A percentile compares a stretch with the other conserved stretches of the same genome.
Evolutionary conservation across 2,329 filamentous ascomycete species (phyloP).

Genomic region (Stemphylium lycopersici): DNA sequence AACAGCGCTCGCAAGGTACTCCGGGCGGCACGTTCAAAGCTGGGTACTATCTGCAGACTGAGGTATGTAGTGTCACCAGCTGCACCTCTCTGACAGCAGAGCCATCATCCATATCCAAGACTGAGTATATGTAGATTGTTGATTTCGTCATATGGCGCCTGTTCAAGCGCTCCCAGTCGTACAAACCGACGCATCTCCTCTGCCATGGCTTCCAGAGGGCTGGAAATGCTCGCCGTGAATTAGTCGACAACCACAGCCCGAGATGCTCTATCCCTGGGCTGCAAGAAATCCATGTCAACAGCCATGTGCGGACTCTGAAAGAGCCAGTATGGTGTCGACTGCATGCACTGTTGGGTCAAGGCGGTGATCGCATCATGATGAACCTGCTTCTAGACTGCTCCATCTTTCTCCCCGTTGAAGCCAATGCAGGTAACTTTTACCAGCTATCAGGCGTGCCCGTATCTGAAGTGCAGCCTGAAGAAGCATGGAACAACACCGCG

Average conservation of each 20-base stretch:
- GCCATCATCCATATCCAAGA: not conserved
- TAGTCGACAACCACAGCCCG: slow-evolving; percentile 41
- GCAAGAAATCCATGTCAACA: slow-evolving; percentile 69
- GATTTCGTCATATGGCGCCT: slow-evolving; percentile 71
- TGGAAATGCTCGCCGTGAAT: slow-evolving; percentile 32
- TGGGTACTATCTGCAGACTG: slow-evolving; percentile 48
- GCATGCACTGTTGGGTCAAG: slow-evolving; percentile 73
- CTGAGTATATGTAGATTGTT: slow-evolving; percentile 51
- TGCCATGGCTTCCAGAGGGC: slow-evolving; percentile 78
- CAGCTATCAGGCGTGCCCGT: slow-evolving; percentile 77
- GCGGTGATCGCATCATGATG: slow-evolving; percentile 78
- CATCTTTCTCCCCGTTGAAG: slow-evolving; percentile 70
- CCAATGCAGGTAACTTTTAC: slow-evolving; percentile 69
- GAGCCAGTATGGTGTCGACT: slow-evolving; percentile 75
- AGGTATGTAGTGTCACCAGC: slow-evolving; percentile 46
- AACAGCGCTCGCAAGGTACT: slow-evolving; percentile 48
- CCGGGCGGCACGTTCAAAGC: slow-evolving; percentile 37
- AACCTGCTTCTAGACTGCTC: slow-evolving; percentile 78
- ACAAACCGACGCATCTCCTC: slow-evolving; percentile 74
- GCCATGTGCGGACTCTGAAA: slow-evolving; percentile 72
- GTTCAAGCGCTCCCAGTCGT: slow-evolving; percentile 64
- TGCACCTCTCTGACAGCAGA: not conserved
- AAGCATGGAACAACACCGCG: slow-evolving; percentile 7
- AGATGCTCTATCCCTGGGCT: slow-evolving; percentile 68
- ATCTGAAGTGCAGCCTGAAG: slow-evolving; percentile 50